phyloP scores from a whole-genome alignment of 805 yeast species.

The Metschnikowia proteae region DNA sequence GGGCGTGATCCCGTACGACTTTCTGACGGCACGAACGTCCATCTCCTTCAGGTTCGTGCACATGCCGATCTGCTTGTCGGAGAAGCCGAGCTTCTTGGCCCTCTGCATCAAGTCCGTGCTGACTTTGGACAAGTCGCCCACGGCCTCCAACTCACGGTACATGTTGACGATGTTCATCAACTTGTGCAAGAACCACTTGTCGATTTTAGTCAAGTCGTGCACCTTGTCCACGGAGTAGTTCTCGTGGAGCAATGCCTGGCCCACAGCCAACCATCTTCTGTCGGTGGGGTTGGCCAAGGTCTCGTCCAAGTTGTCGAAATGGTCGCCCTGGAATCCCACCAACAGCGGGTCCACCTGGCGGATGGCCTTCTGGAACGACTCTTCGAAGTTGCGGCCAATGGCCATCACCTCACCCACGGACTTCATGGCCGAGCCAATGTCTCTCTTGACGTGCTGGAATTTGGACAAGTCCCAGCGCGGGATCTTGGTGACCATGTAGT shows the following conservation, averaged over 20 bases:
- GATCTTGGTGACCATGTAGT: conserved; percentile 93
- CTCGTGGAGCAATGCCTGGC: conserved; percentile 92
- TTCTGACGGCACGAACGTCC: conserved; percentile 79
- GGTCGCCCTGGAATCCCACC: conserved; percentile 87
- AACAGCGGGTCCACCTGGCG: conserved; percentile 92
- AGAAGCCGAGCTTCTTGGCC: conserved; percentile 92
- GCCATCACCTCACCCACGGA: conserved; percentile 99
- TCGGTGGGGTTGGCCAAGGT: conserved; percentile 85
- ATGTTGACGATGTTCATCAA: conserved; percentile 87
- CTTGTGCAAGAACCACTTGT: conserved; percentile 92
- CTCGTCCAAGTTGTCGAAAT: conserved; percentile 71
- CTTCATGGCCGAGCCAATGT: conserved; percentile 94
- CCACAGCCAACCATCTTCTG: conserved; percentile 96
- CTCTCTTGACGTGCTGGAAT: conserved; percentile 92
- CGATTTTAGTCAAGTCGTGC: conserved; percentile 88
- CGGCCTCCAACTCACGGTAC: conserved; percentile 73
- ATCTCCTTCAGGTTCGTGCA: conserved; percentile 72
- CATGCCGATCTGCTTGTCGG: conserved; percentile 86
- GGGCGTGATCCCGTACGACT: conserved; percentile 76
- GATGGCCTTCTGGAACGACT: conserved; percentile 94
- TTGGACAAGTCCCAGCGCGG: conserved; percentile 98
- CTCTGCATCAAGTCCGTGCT: conserved; percentile 65
- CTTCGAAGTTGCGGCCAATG: conserved; percentile 96
- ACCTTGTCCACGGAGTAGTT: conserved; percentile 87
- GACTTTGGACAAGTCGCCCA: conserved; percentile 51